A percentile compares a stretch with the other conserved stretches of the same genome.
Evolutionary conservation across 768 basidiomycete species (phyloP).

Genomic region (Lentinula sp.): DNA sequence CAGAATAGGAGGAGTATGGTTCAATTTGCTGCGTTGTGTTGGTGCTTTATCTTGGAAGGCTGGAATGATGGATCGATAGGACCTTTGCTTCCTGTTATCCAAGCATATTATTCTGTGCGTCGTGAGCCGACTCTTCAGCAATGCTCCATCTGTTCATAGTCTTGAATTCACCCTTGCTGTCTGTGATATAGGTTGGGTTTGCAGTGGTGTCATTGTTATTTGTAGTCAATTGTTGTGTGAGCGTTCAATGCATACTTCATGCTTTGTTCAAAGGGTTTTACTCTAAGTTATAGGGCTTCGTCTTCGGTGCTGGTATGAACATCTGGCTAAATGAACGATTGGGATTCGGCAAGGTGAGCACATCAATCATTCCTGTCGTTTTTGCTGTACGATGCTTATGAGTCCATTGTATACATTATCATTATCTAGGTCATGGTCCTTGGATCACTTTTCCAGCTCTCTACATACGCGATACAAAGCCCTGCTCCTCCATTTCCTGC

Average conservation of each 20-base stretch:
- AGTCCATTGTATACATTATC: no score
- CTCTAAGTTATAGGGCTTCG: conserved; percentile 29
- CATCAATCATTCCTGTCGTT: no score
- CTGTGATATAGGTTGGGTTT: conserved; percentile 1
- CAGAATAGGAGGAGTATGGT: conserved; percentile 17
- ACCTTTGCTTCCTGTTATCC: conserved; percentile 55
- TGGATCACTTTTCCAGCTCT: conserved; percentile 7
- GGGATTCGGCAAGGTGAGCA: conserved; percentile 36
- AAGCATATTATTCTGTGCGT: background rate
- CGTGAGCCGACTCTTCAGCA: background rate
- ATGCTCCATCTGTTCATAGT: background rate
- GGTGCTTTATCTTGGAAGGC: conserved; percentile 53
- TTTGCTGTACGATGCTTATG: no score
- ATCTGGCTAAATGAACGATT: conserved; percentile 36
- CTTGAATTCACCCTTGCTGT: background rate
- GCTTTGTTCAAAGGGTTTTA: no score
- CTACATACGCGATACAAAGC: conserved; percentile 18
- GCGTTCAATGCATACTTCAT: background rate
- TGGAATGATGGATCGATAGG: conserved; percentile 79
- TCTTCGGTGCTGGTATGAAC: conserved; percentile 40
- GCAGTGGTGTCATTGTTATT: conserved; percentile 1
- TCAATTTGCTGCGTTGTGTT: conserved; percentile 52
- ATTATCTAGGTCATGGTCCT: conserved; percentile 9
- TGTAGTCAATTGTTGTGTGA: background rate
- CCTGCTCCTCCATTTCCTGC: conserved; percentile 50